Conservation (phyloP, 2,329 filamentous ascomycete genomes). For the Fusarium mexicanum region DNA sequence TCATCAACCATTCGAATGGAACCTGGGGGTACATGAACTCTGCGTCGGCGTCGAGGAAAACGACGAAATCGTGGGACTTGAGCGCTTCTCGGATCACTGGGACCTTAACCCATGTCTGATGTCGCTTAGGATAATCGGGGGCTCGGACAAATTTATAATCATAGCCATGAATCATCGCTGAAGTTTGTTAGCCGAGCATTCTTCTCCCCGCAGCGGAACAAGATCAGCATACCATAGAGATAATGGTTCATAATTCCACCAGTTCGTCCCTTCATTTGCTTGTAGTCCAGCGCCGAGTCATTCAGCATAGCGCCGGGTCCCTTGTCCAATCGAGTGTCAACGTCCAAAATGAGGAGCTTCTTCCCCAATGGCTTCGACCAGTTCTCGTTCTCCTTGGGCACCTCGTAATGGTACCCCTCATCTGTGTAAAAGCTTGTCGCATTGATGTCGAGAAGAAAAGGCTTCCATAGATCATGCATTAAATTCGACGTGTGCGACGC, state of each 20-base stretch:
- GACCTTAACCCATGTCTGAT: conserved; percentile 58
- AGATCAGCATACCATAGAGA: conserved; percentile 29
- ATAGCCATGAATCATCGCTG: conserved; percentile 56
- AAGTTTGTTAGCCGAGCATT: neutral
- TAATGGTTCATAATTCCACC: conserved; percentile 37
- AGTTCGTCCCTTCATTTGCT: conserved; percentile 30
- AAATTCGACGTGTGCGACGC: conserved; percentile 9
- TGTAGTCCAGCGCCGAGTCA: conserved; percentile 4
- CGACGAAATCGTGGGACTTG: conserved; percentile 52
- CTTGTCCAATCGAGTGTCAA: conserved; percentile 27
- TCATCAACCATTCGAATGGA: conserved; percentile 59
- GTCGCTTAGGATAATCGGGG: conserved; percentile 51
- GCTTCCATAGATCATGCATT: conserved; percentile 25
- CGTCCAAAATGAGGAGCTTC: conserved; percentile 36
- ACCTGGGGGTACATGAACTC: conserved; percentile 55
- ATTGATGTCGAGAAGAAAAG: conserved; percentile 30
- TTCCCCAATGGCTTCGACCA: conserved; percentile 29
- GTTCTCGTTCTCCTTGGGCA: conserved; percentile 2
- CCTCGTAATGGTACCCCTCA: conserved; percentile 30
- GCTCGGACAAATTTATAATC: conserved; percentile 59
- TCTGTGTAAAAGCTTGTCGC: neutral
- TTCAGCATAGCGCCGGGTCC: conserved; percentile 30
- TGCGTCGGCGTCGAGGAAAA: conserved; percentile 57
- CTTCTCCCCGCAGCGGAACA: neutral
- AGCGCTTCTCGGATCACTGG: conserved; percentile 51